These are phyloP conservation scores for Candida michaelii DNA, from an alignment of 805 yeast species.

Conservation along the genomic window DNA sequence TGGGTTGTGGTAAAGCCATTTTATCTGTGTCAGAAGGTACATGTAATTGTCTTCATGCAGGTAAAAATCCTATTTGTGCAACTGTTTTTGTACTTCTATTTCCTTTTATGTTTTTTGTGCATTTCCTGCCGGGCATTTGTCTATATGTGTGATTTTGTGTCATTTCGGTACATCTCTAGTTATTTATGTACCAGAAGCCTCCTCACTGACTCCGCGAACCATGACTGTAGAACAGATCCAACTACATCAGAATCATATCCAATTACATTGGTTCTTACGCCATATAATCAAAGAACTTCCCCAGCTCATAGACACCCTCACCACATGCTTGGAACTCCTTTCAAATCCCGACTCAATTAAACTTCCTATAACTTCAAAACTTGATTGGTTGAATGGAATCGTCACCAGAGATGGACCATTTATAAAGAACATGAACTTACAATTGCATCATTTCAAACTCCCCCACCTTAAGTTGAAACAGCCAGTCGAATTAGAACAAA, in stretches of 20 bases:
- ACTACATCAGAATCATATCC: slow-evolving; percentile 21
- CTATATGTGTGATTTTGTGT: too few species aligned
- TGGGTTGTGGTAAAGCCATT: too few species aligned
- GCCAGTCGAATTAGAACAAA: slow-evolving; percentile 8
- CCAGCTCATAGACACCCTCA: slow-evolving; percentile 37
- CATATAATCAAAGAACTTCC: slow-evolving; percentile 28
- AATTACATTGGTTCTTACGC: slow-evolving; percentile 32
- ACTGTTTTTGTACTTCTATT: too few species aligned
- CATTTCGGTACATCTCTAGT: too few species aligned
- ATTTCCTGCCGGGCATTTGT: too few species aligned
- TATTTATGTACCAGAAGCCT: too few species aligned
- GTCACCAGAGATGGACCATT: slow-evolving; percentile 55
- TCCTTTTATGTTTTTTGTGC: too few species aligned
- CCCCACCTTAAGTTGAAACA: slow-evolving; percentile 1
- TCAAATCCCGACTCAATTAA: slow-evolving; percentile 32
- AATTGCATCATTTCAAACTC: slow-evolving; percentile 41
- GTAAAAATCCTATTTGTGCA: too few species aligned
- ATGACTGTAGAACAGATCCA: slow-evolving; percentile 12
- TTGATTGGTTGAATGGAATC: slow-evolving; percentile 58
- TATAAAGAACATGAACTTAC: slow-evolving; percentile 44
- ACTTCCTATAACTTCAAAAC: slow-evolving; percentile 58
- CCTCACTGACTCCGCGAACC: neutral
- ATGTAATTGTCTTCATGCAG: too few species aligned
- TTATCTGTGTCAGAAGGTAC: too few species aligned
- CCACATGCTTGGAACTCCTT: slow-evolving; percentile 36